A percentile compares a stretch with the other conserved stretches of the same genome.
Evolutionary conservation across 805 yeast genomes (phyloP).

Genomic region (Candida chilensis): DNA sequence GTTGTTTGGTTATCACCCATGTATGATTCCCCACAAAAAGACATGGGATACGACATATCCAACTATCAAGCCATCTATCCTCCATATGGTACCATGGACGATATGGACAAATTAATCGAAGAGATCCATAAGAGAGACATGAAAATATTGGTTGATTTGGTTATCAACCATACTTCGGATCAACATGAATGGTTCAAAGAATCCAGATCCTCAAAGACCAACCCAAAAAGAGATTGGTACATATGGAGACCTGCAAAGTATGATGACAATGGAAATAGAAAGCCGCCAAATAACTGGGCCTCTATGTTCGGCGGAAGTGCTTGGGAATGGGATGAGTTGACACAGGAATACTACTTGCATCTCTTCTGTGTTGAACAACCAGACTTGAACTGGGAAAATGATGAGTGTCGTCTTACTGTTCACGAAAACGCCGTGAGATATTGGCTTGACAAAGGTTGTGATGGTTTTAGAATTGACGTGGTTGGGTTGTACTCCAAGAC

Average conservation of each 20-base stretch:
- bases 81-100: constrained; percentile 24
- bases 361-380: constrained; percentile 28
- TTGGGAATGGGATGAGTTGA: constrained; percentile 26
- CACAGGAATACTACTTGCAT: constrained; percentile 28
- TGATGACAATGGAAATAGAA: constrained; percentile 25
- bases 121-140: constrained; percentile 24
- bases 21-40: constrained; percentile 32
- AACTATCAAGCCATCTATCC: constrained; percentile 25
- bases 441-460: constrained; percentile 49
- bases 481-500: constrained; percentile 44
- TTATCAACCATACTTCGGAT: constrained; percentile 26
- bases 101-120: constrained; percentile 23
- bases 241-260: constrained; percentile 25
- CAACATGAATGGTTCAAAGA: constrained; percentile 30
- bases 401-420: constrained; percentile 15
- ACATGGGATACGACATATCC: constrained; percentile 30
- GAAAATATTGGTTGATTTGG: constrained; percentile 27
- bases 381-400: constrained; percentile 32
- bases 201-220: constrained; percentile 21
- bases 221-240: constrained; percentile 33
- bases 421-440: constrained; percentile 37
- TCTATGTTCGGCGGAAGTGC: constrained; percentile 27
- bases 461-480: constrained; percentile 52
- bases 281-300: constrained; percentile 32
- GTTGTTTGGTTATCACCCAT: constrained; percentile 29